Evolutionary conservation across 768 basidiomycete species (phyloP), one percentile per base, ranked within the genome.

Genomic region (Lactarius vividus): DNA sequence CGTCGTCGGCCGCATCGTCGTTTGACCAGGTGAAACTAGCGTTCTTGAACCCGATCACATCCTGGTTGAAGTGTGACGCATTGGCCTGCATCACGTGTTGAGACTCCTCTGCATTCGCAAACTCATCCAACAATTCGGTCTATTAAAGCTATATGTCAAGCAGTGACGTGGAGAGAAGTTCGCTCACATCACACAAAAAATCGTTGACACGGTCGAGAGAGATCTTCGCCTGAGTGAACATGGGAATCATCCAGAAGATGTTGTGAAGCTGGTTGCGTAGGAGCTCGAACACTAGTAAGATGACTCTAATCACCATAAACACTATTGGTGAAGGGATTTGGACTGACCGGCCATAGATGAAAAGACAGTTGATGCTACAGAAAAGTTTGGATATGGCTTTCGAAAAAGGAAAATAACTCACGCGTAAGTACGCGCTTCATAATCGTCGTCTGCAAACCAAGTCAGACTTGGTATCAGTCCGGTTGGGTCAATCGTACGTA

Each of bases 11-110:
- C 37, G 28, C 28, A 56, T 71, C 70, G 28, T 76, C 79, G 31
- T 74, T 73, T 0, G 81, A 79, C 87, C 87, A 89, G 0, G 80
- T 73, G 69, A 88, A 89, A 3, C 72, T 75, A 1, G 85, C 83
- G 67, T 87, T 76, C 18, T 78, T 74, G 69, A 87, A 83, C 6
- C 86, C 85, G 54, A 87, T 80, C 20, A 63, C 67, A 18, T 59
- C 59, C 18, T 58, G 66, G 52, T 62, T 67, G 39, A 64, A 59
- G n/a, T 68, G 63, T 7, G 69, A 62, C 29, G 63, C 69, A 23
- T 68, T 60, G 10, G 67, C 61, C 23, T 65, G 33, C 64, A 65
- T 68, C 29, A 59, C 23, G 37, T 59, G 63, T 54, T 55, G 64
- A 31, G 56, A 61, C 26, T 60, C 23, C 49, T 64, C 35, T 62